Evolutionary conservation across 2,329 filamentous ascomycete genomes (phyloP).

Genomic region (Botrytis pseudocinerea): DNA sequence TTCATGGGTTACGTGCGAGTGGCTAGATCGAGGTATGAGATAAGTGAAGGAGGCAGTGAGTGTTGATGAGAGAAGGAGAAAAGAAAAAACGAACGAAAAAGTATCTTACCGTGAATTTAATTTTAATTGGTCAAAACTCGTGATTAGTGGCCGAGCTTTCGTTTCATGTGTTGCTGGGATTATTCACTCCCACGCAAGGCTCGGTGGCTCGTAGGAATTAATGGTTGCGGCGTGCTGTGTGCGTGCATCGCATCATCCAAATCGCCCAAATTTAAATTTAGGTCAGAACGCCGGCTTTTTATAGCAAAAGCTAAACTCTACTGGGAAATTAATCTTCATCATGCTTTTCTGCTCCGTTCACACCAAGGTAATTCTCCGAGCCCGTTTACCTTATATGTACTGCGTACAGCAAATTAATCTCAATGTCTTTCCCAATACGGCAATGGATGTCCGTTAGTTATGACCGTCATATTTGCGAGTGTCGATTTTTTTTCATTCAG

Average conservation of each 20-base stretch:
- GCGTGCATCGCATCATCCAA: not conserved
- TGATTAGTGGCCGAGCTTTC: not conserved
- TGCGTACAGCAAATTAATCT: not conserved
- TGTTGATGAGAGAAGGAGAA: not conserved
- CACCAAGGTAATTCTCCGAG: conserved; percentile 8
- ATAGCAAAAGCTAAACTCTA: not conserved
- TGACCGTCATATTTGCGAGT: not conserved
- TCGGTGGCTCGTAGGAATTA: not conserved
- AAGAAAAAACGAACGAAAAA: not conserved
- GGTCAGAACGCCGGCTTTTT: not conserved
- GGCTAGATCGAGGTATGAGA: not conserved
- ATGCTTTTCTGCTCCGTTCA: not conserved
- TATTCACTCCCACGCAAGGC: not conserved
- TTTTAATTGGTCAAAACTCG: conserved; percentile 9
- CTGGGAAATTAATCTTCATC: not conserved
- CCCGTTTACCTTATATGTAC: not conserved
- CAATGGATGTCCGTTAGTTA: not conserved
- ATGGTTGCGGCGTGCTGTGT: not conserved
- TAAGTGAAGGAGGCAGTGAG: not conserved
- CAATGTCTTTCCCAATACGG: not conserved
- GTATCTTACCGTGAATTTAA: not conserved
- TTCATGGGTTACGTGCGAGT: not conserved
- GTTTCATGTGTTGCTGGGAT: conserved; percentile 24
- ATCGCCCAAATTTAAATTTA: conserved; percentile 13
- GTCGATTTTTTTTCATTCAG: not conserved